Evolutionary conservation across 345 rosid species (phyloP).

Genomic region (Conringia planisiliqua): DNA sequence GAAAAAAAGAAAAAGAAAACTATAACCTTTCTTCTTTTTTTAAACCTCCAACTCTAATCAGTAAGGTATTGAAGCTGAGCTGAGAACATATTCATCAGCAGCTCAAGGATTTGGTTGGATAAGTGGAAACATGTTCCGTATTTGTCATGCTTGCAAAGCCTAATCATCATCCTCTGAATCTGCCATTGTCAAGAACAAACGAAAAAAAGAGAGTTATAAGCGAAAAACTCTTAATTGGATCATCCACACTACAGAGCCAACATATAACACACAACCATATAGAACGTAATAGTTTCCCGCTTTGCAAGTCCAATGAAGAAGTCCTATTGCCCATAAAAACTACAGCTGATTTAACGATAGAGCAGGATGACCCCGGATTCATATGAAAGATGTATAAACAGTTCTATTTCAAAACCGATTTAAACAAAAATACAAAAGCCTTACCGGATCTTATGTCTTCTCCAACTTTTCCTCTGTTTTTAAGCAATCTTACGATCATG

Average conservation of each 20-base stretch:
- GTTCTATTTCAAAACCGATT: background rate
- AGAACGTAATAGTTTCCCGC: background rate
- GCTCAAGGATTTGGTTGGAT: slow-evolving; percentile 20
- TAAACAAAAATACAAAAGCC: slow-evolving; percentile 12
- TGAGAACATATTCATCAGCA: slow-evolving; percentile 10
- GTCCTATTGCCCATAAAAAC: background rate
- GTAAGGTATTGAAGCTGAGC: slow-evolving; percentile 17
- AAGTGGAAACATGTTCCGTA: slow-evolving; percentile 33
- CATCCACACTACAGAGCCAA: slow-evolving; percentile 1
- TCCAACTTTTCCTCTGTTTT: slow-evolving; percentile 88
- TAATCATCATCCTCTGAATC: slow-evolving; percentile 97
- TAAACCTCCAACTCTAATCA: slow-evolving; percentile 20
- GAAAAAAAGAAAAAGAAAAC: slow-evolving; percentile 1
- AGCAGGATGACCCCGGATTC: background rate
- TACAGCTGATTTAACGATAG: background rate
- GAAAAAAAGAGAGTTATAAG: background rate
- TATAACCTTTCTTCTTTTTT: slow-evolving; percentile 14
- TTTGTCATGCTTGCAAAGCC: slow-evolving; percentile 21
- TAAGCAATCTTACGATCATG: slow-evolving; percentile 77
- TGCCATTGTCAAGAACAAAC: slow-evolving; percentile 36
- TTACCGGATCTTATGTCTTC: slow-evolving; percentile 98
- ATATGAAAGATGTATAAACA: background rate
- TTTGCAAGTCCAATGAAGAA: background rate
- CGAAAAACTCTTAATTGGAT: background rate
- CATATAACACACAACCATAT: background rate